Evolutionary conservation across 352 stramenopile species (phyloP).

Genomic region (Blastocystis sp.): DNA sequence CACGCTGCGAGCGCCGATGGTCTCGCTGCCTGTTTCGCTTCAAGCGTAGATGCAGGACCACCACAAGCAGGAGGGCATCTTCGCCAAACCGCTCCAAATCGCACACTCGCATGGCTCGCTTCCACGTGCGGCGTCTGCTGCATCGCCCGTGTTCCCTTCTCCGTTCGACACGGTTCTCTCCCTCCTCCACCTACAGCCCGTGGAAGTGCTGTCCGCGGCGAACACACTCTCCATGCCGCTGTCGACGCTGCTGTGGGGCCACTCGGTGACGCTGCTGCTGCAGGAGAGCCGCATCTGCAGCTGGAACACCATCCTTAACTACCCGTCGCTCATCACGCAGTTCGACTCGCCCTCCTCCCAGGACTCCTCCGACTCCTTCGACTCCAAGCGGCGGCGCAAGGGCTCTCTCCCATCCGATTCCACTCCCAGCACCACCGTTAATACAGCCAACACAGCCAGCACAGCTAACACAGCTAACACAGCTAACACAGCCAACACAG

Average conservation of each 20-base stretch:
- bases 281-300: background rate
- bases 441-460: background rate
- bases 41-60: background rate
- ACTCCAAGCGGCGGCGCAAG: slow-evolving; percentile 13
- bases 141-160: background rate
- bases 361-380: too few relatives aligned
- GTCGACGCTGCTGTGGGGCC: slow-evolving; percentile 29
- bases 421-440: background rate
- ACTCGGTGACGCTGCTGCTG: slow-evolving; percentile 7
- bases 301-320: slow-evolving; percentile 56
- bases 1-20: background rate
- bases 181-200: background rate
- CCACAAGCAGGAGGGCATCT: background rate
- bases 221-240: slow-evolving; percentile 22
- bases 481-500: background rate
- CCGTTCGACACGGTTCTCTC: slow-evolving; percentile 34
- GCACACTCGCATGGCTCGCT: too few relatives aligned
- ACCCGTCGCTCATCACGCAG: slow-evolving; percentile 2
- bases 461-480: background rate
- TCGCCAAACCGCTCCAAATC: background rate
- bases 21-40: background rate
- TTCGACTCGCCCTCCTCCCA: background rate
- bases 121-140: background rate
- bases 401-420: background rate
- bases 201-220: background rate